Evolutionary conservation across 2,329 filamentous ascomycete species (phyloP).

Genomic region (Colletotrichum abscissum): DNA sequence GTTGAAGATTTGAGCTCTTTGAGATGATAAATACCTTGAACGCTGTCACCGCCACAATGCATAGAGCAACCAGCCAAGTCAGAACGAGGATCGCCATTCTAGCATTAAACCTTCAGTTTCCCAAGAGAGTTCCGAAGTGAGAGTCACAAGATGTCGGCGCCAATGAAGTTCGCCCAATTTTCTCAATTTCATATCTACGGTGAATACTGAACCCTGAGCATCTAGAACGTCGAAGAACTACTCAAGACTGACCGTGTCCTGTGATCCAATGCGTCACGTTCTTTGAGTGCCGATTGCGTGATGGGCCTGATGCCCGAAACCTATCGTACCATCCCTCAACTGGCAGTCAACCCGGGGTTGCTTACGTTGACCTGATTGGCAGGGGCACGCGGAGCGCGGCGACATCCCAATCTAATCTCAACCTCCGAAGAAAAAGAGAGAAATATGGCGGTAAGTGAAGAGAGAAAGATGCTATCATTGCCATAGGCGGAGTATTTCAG

Average conservation of each 20-base stretch:
- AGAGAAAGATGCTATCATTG: neutral
- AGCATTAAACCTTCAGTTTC: too few relatives aligned
- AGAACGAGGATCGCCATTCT: neutral
- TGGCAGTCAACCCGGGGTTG: neutral
- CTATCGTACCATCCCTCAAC: neutral
- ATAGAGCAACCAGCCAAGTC: neutral
- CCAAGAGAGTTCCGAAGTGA: too few relatives aligned
- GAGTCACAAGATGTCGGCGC: too few relatives aligned
- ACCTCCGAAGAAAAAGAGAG: neutral
- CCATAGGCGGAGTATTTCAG: neutral
- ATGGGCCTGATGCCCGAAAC: neutral
- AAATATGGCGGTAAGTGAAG: neutral
- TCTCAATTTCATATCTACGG: neutral
- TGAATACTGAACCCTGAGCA: neutral
- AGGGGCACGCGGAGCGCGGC: neutral
- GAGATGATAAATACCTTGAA: neutral
- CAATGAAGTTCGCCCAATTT: neutral
- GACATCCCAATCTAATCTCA: neutral
- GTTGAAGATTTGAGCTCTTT: too few relatives aligned
- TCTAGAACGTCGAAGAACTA: neutral
- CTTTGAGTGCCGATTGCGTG: conserved; percentile 9
- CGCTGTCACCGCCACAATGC: neutral
- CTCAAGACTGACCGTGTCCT: neutral
- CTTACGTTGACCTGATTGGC: neutral
- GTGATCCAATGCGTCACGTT: neutral